Conservation (phyloP, 2,329 filamentous ascomycete genomes). For the Fusarium tanahbumbuense region DNA sequence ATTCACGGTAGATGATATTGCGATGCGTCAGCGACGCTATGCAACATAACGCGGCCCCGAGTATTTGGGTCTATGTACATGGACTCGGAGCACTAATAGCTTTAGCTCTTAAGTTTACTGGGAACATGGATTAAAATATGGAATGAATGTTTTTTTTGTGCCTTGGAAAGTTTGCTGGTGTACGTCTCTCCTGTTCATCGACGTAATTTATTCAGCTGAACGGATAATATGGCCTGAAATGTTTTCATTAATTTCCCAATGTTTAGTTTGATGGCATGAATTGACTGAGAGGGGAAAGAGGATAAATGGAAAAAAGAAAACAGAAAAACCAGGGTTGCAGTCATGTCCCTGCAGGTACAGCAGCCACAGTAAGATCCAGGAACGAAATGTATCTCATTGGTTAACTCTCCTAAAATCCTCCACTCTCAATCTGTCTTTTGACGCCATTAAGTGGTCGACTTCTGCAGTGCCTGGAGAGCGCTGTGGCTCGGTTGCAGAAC, state of each 20-base stretch:
- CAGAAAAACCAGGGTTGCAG: constrained; percentile 30
- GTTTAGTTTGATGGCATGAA: constrained; percentile 6
- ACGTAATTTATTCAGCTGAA: constrained; percentile 28
- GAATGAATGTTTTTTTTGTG: constrained; percentile 15
- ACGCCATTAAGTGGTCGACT: constrained; percentile 31
- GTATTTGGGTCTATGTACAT: background rate
- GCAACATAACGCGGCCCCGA: constrained; percentile 22
- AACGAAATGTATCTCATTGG: constrained; percentile 32
- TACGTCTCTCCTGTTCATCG: constrained; percentile 3
- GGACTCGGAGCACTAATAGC: constrained; percentile 10
- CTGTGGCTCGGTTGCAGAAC: constrained; percentile 21
- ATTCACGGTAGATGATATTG: constrained; percentile 10
- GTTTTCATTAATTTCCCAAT: constrained; percentile 30
- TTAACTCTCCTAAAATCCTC: background rate
- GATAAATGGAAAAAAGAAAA: background rate
- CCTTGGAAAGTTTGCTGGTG: constrained; percentile 27
- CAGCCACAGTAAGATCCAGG: constrained; percentile 29
- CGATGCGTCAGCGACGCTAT: constrained; percentile 28
- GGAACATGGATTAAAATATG: constrained; percentile 1
- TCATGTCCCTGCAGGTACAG: constrained; percentile 34
- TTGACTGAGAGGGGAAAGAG: background rate
- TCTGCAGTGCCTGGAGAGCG: background rate
- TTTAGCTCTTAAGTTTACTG: background rate
- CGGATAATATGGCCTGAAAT: constrained; percentile 11
- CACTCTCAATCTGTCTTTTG: constrained; percentile 28